Conservation (phyloP, 228 moss, liverwort and hornwort genomes). For the Sphagnum fallax region DNA sequence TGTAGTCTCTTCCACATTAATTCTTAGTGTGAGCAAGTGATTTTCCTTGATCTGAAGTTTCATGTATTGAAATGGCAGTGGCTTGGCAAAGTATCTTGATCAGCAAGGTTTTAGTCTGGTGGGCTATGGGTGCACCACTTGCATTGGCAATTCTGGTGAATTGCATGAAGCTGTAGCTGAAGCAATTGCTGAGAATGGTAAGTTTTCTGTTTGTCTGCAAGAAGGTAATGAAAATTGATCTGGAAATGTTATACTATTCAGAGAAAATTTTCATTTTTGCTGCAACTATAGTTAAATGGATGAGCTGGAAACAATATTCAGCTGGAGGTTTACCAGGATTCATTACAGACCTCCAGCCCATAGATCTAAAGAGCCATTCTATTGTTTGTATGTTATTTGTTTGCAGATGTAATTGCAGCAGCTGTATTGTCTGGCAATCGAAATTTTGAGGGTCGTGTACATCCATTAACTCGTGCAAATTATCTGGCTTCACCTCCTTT, state of each 20-base stretch:
- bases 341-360: too few species aligned
- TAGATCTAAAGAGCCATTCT: too few species aligned
- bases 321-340: too few species aligned
- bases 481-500: constrained; percentile 95
- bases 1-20: too few species aligned
- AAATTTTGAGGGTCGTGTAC: constrained; percentile 95
- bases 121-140: constrained; percentile 94
- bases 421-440: constrained; percentile 93
- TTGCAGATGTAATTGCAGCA: constrained; percentile 70
- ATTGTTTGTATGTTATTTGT: background rate
- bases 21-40: too few species aligned
- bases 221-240: too few species aligned
- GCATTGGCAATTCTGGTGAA: constrained; percentile 96
- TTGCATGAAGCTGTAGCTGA: constrained; percentile 67
- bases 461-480: constrained; percentile 92
- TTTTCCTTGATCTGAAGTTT: too few species aligned
- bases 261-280: too few species aligned
- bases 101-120: constrained; percentile 85
- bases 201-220: background rate
- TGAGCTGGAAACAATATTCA: too few species aligned
- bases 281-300: too few species aligned
- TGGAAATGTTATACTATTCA: too few species aligned
- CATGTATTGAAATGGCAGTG: constrained; percentile 33
- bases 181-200: constrained; percentile 65
- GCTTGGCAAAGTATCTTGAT: constrained; percentile 71